Base-by-base conservation (phyloP, 768 basidiomycete species). In the Rhizopogon vesiculosus region DNA sequence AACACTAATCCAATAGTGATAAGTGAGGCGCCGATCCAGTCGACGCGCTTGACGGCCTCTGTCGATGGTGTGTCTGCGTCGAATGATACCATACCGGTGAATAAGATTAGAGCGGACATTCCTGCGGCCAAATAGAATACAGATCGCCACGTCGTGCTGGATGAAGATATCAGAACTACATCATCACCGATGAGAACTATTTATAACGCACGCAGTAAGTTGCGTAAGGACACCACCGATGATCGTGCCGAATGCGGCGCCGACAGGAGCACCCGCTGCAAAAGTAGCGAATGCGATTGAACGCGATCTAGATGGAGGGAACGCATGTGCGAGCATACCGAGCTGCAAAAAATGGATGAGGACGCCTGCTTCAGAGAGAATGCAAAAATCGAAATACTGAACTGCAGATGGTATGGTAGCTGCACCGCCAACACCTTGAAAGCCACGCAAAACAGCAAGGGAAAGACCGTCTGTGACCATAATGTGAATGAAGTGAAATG, bases 251-350 rank as follows among this genome's bases (percentile, higher is more conserved):
- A 93, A 70, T 0, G 82, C 87, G 0, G 79, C 87, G 0, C 93
- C 93, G 5, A 94, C 64, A 0, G 93, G 92, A 0, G 88, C 90
- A 28, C 94, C 94, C 0, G 91, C 90, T 1, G 87, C 78, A 60
- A 93, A 95, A 0, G 86, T 84, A 0, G 93, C 82, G 59, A 95
- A 96, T 0, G 91, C 93, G 0, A 83, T 69, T 1, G 89, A 83
- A 9, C 93, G 81, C 0, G 84, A 77, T 12, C 74, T 74, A 0
- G 86, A 86, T 0, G 80, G 77, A 3, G 87, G 86, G 66, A 95
- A 96, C 0, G 84, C 74, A 45, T 87, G 79, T 0, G 93, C 93
- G 35, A 96, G 77, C 55, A 91, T 93, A 1, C 93, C 93, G 1
- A 93, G 66, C 84, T 91, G 58, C 2, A 19, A 42, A 45, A 13